Conservation (phyloP, 306 rosid genomes). For the Castanea mollissima region DNA sequence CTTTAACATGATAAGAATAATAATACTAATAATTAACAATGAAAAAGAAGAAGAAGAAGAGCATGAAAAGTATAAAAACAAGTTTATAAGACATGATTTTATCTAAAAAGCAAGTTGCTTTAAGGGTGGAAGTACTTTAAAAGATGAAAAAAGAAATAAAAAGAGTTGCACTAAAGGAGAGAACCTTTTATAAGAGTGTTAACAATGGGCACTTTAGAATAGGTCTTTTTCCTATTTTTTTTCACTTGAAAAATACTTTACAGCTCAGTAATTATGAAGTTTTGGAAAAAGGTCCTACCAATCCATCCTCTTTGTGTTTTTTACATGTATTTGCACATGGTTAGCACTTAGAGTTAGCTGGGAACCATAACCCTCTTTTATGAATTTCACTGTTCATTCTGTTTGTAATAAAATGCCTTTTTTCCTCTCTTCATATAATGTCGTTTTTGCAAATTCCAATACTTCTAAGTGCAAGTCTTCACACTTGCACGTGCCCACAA, state of each 20-base stretch:
- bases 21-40: background rate
- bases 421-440: too few species aligned
- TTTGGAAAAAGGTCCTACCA: background rate
- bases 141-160: background rate
- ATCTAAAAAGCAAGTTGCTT: slow-evolving; percentile 12
- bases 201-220: slow-evolving; percentile 9
- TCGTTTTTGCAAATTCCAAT: too few species aligned
- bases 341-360: slow-evolving; percentile 14
- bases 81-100: background rate
- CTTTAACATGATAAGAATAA: background rate
- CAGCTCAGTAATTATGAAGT: slow-evolving; percentile 23
- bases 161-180: slow-evolving; percentile 35
- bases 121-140: slow-evolving; percentile 20
- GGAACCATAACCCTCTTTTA: background rate
- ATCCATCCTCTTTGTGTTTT: background rate
- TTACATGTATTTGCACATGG: slow-evolving; percentile 28
- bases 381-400: too few species aligned
- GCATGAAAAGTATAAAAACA: slow-evolving; percentile 4
- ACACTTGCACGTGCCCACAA: too few species aligned
- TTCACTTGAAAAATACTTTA: slow-evolving; percentile 19
- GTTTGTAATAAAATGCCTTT: too few species aligned
- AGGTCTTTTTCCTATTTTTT: background rate
- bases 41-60: background rate
- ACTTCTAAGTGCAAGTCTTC: too few species aligned
- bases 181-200: slow-evolving; percentile 17